Evolutionary conservation across 306 rosid species (phyloP), one percentile per base, ranked within the genome.

Genomic region (Corylus heterophylla): DNA sequence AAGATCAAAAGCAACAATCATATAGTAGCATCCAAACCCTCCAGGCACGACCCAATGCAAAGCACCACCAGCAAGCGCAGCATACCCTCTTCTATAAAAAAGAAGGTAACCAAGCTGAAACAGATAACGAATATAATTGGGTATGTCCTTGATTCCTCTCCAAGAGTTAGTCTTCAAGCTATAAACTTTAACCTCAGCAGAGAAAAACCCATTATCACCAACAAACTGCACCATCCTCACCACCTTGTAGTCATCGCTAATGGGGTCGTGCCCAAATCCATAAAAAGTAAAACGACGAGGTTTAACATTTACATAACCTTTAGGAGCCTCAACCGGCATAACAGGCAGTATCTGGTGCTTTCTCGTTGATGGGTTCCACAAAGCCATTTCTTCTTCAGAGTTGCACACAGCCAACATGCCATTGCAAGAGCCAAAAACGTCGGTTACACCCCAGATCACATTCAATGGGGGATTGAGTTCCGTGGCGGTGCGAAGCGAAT

Each of bases 1-100:
- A 70, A 44, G 37, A 70, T 70, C 74, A 47, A 70, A 70, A 47
- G 74, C 74, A 70, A 48, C 74, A 70, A 70, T 48, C 55, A 22
- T 1, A 70, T 12, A 27, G 20, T 11, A 7, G 20, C 11, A 9
- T 16, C 50, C 71, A 67, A 67, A 17, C 3, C 71, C 50, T 39
- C 4, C 20, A 70, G 74, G 27, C 16, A 48, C 54, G 5, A 48
- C 56, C 74, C 74, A 70, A 47, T 70, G 74, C n/a, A 70, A 12
- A 70, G 74, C 56, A 44, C 74, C 56, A 8, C 55, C 4, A 25
- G 55, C 74, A 70, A 20, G 18, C 16, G 48, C n/a, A n/a, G n/a
- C 74, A 20, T 22, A 45, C 11, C 54, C 74, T 20, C 55, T n/a
- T 44, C 55, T n/a, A 13, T 70, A 45, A 47, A 67, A 67, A 39